These are phyloP conservation scores for Sugiyamaella xylanicola DNA, from an alignment of 1,139 yeast genomes.

Conservation along the genomic window DNA sequence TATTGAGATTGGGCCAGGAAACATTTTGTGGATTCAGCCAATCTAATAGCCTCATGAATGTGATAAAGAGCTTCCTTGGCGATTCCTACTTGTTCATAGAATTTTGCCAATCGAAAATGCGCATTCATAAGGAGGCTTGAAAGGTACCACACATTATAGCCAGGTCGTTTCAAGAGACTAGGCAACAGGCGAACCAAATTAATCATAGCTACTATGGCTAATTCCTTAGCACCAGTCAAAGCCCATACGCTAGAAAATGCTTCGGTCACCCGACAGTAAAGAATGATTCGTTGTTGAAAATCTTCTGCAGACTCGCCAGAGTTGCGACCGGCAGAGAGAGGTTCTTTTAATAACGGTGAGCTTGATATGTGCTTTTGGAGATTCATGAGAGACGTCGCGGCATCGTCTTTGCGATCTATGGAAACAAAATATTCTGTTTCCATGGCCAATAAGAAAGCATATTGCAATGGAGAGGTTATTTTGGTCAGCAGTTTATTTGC, in stretches of 20 bases:
- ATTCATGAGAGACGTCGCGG: background rate
- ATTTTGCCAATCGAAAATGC: conserved; percentile 28
- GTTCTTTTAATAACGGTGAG: conserved; percentile 2
- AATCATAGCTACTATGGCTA: conserved; percentile 15
- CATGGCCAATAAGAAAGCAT: conserved; percentile 7
- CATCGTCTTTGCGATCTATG: conserved; percentile 10
- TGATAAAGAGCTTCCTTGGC: conserved; percentile 32
- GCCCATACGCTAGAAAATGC: conserved; percentile 9
- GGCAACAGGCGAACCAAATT: conserved; percentile 15
- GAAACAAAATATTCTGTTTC: conserved; percentile 16
- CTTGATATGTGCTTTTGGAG: conserved; percentile 8
- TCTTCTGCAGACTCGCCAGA: conserved; percentile 12
- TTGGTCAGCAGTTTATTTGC: background rate
- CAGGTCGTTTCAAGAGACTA: conserved; percentile 2
- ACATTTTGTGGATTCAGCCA: conserved; percentile 28
- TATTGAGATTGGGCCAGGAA: conserved; percentile 27
- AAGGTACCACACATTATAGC: conserved; percentile 4
- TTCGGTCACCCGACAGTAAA: conserved; percentile 10
- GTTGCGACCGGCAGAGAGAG: conserved; percentile 15
- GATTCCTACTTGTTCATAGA: conserved; percentile 34
- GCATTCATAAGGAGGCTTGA: conserved; percentile 28
- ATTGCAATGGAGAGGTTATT: background rate
- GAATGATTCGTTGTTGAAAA: conserved; percentile 16
- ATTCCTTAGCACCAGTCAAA: conserved; percentile 6
- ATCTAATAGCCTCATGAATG: conserved; percentile 31